Base-by-base conservation (phyloP, 1,284 basidiomycete species). In the Fistulina hepatica region DNA sequence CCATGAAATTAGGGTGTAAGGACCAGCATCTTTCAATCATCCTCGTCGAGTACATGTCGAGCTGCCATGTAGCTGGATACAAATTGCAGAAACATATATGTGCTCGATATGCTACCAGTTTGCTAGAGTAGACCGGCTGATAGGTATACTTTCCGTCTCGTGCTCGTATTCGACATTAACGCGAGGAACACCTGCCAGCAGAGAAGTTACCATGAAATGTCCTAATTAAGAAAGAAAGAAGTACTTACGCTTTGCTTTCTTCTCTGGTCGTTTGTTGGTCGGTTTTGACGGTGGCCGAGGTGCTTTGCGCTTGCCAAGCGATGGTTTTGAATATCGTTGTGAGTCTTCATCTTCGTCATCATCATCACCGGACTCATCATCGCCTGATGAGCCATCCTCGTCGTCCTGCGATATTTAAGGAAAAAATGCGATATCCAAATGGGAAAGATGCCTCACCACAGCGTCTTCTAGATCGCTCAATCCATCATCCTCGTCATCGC, bases 141-240 rank as follows among this genome's bases (percentile, higher is more conserved):
- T 62, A 28, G 76, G 75, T 40, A 75, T 58, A 44, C 65, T 76
- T 59, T 90, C 89, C 54, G 86, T 72, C 63, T 95, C 88, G 49
- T 81, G 73, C 55, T 93, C 93, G 76, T 95, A 94, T 61, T 97
- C 93, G 58, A 97, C 81, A 57, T 94, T 88, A 57, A 97, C 81
- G 47, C 80, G 73, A 6, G 90, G 81, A 17, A 79, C 82, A 46
- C 70, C 81, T 80, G 56, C 33, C 45, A 36, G 22, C 27, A 53
- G 51, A 26, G 35, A 41, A 44, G 22, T 43, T 37, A 35, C 16
- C 37, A 44, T 26, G n/a, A 42, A 39, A 20, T 25, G 36, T 37
- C 19, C 30, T n/a, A 15, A 25, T 6, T 33, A 34, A 33, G 33
- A 47, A 20, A 36, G 7, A 33, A 34, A 36, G 4, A n/a, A 13